Conservation (phyloP, 2,329 filamentous ascomycete species). For the Talaromyces sp. region DNA sequence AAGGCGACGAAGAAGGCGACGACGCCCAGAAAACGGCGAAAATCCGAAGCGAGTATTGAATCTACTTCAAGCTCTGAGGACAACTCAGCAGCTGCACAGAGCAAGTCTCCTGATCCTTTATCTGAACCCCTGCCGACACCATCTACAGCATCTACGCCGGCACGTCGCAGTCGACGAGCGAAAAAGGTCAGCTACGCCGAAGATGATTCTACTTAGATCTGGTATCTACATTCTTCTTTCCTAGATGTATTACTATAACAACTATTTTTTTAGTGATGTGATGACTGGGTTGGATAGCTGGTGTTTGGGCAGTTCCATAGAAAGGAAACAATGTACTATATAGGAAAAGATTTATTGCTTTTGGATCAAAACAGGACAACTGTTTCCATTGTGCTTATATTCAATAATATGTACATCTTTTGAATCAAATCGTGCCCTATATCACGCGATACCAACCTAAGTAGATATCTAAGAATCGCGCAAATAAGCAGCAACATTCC, state of each 20-base stretch:
- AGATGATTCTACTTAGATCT: conserved; percentile 25
- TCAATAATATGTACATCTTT: not conserved
- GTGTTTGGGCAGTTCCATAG: not conserved
- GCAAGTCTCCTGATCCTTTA: not conserved
- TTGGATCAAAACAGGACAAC: not conserved
- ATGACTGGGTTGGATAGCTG: not conserved
- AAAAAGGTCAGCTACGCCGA: conserved; percentile 37
- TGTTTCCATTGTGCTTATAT: no score
- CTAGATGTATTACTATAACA: not conserved
- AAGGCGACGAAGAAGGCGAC: conserved; percentile 18
- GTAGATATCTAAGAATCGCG: conserved; percentile 8
- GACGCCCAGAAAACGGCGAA: conserved; percentile 32
- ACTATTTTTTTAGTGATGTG: not conserved
- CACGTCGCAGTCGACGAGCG: conserved; percentile 28
- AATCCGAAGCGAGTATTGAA: conserved; percentile 24
- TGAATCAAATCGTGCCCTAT: not conserved
- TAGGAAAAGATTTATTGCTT: not conserved
- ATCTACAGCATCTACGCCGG: conserved; percentile 1
- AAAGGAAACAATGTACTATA: not conserved
- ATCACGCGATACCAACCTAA: not conserved
- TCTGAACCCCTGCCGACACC: not conserved
- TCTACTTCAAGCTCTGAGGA: conserved; percentile 26
- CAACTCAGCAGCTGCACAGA: not conserved
- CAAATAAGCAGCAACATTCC: conserved; percentile 32
- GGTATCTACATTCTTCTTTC: not conserved